These are phyloP conservation scores for Monilinia vaccinii-corymbosi DNA, from an alignment of 2,329 filamentous ascomycete genomes.

Conservation along the genomic window DNA sequence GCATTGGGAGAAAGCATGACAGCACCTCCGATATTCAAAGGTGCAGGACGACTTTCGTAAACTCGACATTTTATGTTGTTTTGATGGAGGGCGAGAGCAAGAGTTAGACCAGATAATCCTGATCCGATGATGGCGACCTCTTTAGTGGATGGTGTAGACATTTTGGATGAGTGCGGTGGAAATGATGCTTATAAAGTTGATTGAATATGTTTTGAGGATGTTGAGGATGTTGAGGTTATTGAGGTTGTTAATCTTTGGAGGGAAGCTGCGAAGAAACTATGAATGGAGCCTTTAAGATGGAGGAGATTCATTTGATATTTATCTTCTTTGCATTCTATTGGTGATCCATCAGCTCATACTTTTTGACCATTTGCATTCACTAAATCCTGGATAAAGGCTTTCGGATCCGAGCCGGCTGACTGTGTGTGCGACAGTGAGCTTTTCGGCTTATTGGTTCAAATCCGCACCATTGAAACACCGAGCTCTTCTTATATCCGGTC, in stretches of 20 bases:
- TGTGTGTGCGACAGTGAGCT: background rate
- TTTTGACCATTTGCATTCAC: background rate
- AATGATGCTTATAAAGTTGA: background rate
- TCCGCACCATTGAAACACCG: background rate
- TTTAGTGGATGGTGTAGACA: background rate
- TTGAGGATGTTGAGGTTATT: background rate
- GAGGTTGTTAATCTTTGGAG: background rate
- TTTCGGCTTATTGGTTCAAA: background rate
- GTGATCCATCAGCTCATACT: background rate
- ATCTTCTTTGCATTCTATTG: background rate
- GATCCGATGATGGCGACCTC: conserved; percentile 38
- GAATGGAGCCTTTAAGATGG: background rate
- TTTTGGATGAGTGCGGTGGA: background rate
- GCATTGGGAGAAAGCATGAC: conserved; percentile 53
- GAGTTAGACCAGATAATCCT: conserved; percentile 41
- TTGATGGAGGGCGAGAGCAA: conserved; percentile 45
- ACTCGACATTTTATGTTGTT: conserved; percentile 41
- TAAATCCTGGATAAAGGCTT: background rate
- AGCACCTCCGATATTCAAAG: conserved; percentile 42
- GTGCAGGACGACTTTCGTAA: conserved; percentile 40
- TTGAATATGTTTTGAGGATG: too few species aligned
- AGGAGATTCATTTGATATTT: conserved; percentile 3
- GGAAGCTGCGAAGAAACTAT: background rate
- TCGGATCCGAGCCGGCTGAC: conserved; percentile 3
- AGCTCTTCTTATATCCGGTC: background rate